Base-by-base conservation (phyloP, 306 rosid genomes). In the Casuarina equisetifolia region DNA sequence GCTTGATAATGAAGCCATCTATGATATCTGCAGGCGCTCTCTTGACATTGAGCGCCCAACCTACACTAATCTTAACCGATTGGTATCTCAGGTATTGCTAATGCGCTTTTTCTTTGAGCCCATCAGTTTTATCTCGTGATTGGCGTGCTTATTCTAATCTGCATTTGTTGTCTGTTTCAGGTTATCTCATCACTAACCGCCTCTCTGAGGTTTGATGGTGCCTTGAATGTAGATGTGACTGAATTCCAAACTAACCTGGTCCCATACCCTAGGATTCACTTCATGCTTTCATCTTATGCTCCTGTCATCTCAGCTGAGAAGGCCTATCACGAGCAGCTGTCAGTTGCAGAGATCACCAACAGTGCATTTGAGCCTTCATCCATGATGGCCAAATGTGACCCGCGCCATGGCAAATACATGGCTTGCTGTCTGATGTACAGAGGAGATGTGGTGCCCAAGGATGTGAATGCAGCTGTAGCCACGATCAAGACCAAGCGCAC, bases 381-480 rank as follows among this genome's bases (percentile, higher is more conserved):
- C 39, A 91, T 91, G 97, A 91, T 91, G 93, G 97, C 91, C 53
- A 91, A 91, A 83, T 91, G 97, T 10, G 97, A 91, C 54, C 97
- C 97, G 3, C 88, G 92, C 77, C 97, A 91, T 46, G 97, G 97
- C 10, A 91, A 91, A 80, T 89, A 91, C 76, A 91, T 91, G 97
- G 97, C 97, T 19, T 89, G 93, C 83, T 91, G 93, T 81, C 86
- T 91, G 76, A 91, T 89, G 97, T 91, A 89, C 79, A 82, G 97
- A 74, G 97, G 93, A 9, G 97, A 91, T 80, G 97, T 89, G 59
- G 97, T 91, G 50, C 97, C 97, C 16, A 89, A 91, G 84, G 97
- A 91, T 75, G 97, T 91, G 9, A 91, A 91, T 72, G 92, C 93
- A 9, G 93, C 93, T 59, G 97, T 91, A 17, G 97, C 93, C 59